Base-by-base conservation (phyloP, 164 flowering plant genomes). In the Houttuynia cordata region DNA sequence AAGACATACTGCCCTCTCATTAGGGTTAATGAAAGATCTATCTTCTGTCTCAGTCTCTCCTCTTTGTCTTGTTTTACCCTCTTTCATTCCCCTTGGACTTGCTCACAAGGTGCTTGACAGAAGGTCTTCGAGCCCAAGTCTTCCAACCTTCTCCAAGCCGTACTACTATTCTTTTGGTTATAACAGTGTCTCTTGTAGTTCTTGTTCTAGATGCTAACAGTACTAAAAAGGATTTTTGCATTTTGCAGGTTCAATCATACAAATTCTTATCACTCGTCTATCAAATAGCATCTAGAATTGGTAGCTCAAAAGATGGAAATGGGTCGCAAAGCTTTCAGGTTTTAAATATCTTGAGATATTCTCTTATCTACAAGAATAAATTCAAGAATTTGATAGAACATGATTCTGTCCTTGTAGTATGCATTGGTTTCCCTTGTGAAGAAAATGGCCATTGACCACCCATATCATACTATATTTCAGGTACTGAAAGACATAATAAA, bases 271-370 rank as follows among this genome's bases (percentile, higher is more conserved):
- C 90, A 24, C 70, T 93, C 56, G 83, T 88, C 7, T 93, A 93
- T 74, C 99, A 93, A 82, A 93, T 93, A 78, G 99, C 99, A 53
- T 93, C 99, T 57, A 78, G 97, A 72, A 76, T 93, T 81, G 96
- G 98, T 34, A 70, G 84, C 79, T 68, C 88, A 58, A 90, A 83
- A 76, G 97, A 90, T 64, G 70, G 75, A 14, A 71, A 67, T 4
- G 89, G 87, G 19, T 77, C 82, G 57, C 66, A 72, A 30, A 82
- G 66, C 67, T 93, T 93, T 65, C 98, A 92, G 91, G 96, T 83
- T 58, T n/a, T 58, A 63, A 9, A 56, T 53, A 19, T 13, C 22
- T 10, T 9, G 53, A 52, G 57, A 22, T 20, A 9, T 47, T 12
- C 24, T 45, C 17, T 53, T 41, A 15, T 13, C 7, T 23, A 45